Conservation (phyloP, 345 rosid genomes). For the Eucalyptus pauciflora region DNA sequence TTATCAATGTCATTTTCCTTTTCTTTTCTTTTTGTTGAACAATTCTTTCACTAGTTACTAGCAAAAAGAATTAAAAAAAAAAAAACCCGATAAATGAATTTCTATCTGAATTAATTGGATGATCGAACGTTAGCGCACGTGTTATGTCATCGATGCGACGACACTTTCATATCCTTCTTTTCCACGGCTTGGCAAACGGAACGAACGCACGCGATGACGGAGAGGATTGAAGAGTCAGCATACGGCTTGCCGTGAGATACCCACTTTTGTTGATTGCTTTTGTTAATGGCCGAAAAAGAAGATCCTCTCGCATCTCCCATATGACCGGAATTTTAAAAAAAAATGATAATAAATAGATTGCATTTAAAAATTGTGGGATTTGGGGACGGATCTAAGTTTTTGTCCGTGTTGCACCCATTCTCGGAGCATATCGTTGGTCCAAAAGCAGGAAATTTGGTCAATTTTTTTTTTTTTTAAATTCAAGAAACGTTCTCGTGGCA, state of each 20-base stretch:
- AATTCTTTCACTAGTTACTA: not conserved
- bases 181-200: too few relatives aligned
- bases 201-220: not conserved
- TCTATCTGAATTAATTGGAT: not conserved
- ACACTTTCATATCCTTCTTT: too few relatives aligned
- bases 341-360: not conserved
- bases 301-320: not conserved
- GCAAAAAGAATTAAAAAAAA: too few relatives aligned
- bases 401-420: not conserved
- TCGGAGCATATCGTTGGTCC: not conserved
- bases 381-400: not conserved
- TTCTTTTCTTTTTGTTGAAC: accelerated
- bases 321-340: not conserved
- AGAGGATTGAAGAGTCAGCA: not conserved
- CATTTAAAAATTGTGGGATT: not conserved
- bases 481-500: not conserved
- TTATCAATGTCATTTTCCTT: not conserved
- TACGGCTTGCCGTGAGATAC: not conserved
- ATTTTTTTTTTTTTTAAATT: not conserved
- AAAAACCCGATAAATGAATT: not conserved
- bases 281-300: not conserved
- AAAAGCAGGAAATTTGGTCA: not conserved
- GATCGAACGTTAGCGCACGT: not conserved
- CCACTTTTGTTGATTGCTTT: not conserved
- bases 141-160: not conserved